Base-by-base conservation (phyloP, 805 yeast species). In the Saturnispora bothae region DNA sequence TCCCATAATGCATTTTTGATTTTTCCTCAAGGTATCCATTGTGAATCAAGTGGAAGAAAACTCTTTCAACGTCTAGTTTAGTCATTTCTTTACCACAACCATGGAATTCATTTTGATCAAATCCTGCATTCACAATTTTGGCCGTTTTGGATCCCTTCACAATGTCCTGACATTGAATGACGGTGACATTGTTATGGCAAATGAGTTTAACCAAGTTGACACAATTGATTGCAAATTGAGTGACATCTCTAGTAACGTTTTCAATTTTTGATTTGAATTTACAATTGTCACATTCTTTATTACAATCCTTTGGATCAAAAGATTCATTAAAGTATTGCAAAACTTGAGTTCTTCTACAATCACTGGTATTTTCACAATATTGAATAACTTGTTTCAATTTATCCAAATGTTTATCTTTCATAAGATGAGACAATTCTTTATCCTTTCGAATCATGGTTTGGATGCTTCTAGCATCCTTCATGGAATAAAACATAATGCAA, bases 281-380 rank as follows among this genome's bases (percentile, higher is more conserved):
- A 64, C 98, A 89, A 53, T 86, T 86, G 60, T 92, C 98, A 64
- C 98, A 92, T 44, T 75, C 70, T 42, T 73, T 72, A 12, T 63
- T 57, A 54, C 98, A 92, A 14, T 68, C 61, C 17, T 56, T 61
- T 8, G 80, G 66, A 43, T 83, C 73, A 53, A 89, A 88, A 5
- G 61, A 62, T 54, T 92, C 98, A 57, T 84, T 83, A 61, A 92
- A 92, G 53, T 88, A 92, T 36, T 83, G 89, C 36, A 92, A 64
- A 3, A 92, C 95, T 48, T 86, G 88, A 49, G 77, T 73, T 44
- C 97, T 69, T 39, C 98, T 72, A 56, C 98, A 92, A 55, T 88
- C 96, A 3, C 88, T 77, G 9, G 70, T 68, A 56, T 92, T 89
- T 44, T 88, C 96, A 60, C 97, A 89, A 54, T 85, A 92, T 52